Evolutionary conservation across 148 eudicot genomes (phyloP).

Genomic region (Diospyros lotus): DNA sequence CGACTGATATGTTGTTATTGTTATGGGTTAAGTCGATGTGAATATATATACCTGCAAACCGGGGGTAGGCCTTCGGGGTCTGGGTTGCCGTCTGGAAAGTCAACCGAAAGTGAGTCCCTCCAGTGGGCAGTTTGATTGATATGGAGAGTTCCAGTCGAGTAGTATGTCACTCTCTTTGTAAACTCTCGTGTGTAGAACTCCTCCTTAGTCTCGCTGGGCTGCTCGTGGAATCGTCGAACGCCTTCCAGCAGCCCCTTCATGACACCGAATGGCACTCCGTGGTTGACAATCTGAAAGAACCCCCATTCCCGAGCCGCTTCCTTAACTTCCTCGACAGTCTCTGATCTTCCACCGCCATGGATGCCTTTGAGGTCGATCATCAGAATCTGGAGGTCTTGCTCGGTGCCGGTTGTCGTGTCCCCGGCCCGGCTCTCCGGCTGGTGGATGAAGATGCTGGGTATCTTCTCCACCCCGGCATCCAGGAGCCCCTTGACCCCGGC

Average conservation of each 20-base stretch:
- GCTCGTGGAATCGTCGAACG: slow-evolving; percentile 42
- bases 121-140: slow-evolving; percentile 37
- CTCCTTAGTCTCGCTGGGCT: slow-evolving; percentile 43
- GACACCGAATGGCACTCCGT: slow-evolving; percentile 30
- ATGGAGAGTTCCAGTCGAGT: slow-evolving; percentile 28
- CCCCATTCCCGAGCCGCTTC: slow-evolving; percentile 39
- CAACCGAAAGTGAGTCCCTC: slow-evolving; percentile 50
- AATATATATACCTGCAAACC: slow-evolving; percentile 36
- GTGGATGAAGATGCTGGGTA: slow-evolving; percentile 54
- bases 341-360: slow-evolving; percentile 8
- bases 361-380: slow-evolving; percentile 41
- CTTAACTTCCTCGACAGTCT: slow-evolving; percentile 20
- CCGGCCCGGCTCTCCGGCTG: slow-evolving; percentile 26
- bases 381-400: slow-evolving; percentile 27
- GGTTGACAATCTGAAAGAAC: slow-evolving; percentile 40
- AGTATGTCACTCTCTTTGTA: slow-evolving; percentile 34
- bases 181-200: slow-evolving; percentile 37
- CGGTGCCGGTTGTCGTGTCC: not conserved
- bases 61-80: slow-evolving; percentile 41
- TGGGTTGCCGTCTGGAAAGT: slow-evolving; percentile 35
- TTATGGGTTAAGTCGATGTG: too few relatives aligned
- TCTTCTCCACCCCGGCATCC: slow-evolving; percentile 39
- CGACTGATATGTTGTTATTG: too few relatives aligned
- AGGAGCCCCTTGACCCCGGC: slow-evolving; percentile 66
- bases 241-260: slow-evolving; percentile 25